Evolutionary conservation across 805 yeast genomes (phyloP).

Genomic region (Barnettozyma botsteinii): DNA sequence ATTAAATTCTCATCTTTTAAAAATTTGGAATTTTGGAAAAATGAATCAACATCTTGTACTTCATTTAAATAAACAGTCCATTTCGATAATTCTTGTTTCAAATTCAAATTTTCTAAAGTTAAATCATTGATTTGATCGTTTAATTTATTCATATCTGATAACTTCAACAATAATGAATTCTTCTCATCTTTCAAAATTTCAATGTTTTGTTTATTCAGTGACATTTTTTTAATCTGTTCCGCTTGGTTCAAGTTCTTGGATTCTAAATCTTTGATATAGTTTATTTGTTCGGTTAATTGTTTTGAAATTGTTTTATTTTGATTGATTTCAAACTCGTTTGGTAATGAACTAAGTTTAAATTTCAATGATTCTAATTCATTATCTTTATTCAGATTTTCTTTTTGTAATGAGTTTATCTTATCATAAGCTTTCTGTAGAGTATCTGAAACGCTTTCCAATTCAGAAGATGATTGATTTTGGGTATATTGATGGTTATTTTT

Average conservation of each 20-base stretch:
- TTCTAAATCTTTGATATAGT: slow-evolving; percentile 43
- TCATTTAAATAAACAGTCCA: slow-evolving; percentile 39
- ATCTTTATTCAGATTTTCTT: slow-evolving; percentile 16
- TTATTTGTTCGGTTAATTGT: slow-evolving; percentile 37
- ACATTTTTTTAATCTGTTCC: slow-evolving; percentile 44
- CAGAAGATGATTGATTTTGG: background rate
- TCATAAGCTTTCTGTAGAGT: background rate
- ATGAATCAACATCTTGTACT: slow-evolving; percentile 30
- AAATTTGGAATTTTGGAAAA: slow-evolving; percentile 35
- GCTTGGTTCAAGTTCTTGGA: slow-evolving; percentile 47
- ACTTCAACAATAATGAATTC: slow-evolving; percentile 32
- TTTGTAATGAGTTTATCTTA: background rate
- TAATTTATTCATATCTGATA: slow-evolving; percentile 34
- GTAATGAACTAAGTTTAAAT: slow-evolving; percentile 30
- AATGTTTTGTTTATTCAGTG: slow-evolving; percentile 38
- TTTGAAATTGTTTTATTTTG: slow-evolving; percentile 26
- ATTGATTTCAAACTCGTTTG: slow-evolving; percentile 34
- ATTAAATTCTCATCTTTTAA: slow-evolving; percentile 36
- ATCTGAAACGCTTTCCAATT: background rate
- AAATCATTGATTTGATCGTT: slow-evolving; percentile 42
- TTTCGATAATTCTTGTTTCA: slow-evolving; percentile 42
- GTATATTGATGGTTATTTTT: background rate
- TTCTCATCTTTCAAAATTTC: slow-evolving; percentile 57
- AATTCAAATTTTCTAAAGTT: slow-evolving; percentile 43
- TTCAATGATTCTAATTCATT: slow-evolving; percentile 25